These are phyloP conservation scores for Leccinum uliginosum DNA, from an alignment of 768 basidiomycete genomes.

Conservation along the genomic window DNA sequence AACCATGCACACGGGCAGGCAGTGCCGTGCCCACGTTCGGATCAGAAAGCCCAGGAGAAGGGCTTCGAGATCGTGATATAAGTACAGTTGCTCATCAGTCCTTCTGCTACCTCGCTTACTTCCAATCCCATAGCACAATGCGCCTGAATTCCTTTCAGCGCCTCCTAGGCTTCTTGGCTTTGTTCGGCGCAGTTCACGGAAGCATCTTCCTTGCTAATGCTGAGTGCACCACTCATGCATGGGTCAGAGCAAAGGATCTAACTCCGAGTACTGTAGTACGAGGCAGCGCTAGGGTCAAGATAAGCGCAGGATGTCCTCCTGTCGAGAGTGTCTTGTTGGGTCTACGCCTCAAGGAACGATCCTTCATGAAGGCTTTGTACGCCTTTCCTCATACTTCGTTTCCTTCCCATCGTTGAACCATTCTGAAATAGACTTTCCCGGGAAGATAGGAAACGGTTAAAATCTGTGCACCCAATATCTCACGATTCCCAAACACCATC, in stretches of 20 bases:
- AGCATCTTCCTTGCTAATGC: neutral
- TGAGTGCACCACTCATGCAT: constrained; percentile 8
- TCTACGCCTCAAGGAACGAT: constrained; percentile 20
- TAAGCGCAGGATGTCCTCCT: constrained; percentile 12
- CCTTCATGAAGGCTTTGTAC: constrained; percentile 13
- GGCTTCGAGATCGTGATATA: neutral
- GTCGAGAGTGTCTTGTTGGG: constrained; percentile 6
- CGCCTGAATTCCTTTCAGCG: neutral
- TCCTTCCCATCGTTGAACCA: neutral
- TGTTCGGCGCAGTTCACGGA: neutral
- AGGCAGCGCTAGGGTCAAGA: constrained; percentile 13
- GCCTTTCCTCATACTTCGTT: neutral
- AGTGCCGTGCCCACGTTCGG: neutral
- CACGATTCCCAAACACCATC: neutral
- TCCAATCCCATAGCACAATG: neutral
- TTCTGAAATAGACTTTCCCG: neutral
- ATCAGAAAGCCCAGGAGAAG: neutral
- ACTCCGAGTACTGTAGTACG: constrained; percentile 7
- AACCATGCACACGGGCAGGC: neutral
- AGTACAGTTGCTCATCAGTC: neutral
- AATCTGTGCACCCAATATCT: neutral
- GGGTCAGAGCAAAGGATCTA: constrained; percentile 21
- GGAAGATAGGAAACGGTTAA: neutral
- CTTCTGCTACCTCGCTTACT: neutral
- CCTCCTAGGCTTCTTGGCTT: constrained; percentile 1